Conservation (phyloP, 352 stramenopile species). For the Globisporangium polare region DNA sequence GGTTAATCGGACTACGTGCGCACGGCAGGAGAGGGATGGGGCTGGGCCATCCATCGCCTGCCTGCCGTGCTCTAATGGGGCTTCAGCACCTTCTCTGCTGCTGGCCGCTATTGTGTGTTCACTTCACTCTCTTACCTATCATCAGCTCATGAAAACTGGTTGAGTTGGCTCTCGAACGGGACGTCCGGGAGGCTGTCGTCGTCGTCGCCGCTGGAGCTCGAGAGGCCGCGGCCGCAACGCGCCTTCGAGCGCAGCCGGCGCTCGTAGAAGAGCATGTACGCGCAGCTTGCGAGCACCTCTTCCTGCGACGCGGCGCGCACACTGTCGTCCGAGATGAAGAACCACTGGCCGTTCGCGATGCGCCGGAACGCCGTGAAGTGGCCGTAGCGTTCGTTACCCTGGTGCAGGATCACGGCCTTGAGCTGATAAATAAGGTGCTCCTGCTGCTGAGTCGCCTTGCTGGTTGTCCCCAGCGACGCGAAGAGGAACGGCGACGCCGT, state of each 20-base stretch:
- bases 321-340: conserved; percentile 82
- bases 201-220: conserved; percentile 27
- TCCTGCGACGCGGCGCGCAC: conserved; percentile 51
- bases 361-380: conserved; percentile 86
- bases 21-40: too few species aligned
- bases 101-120: neutral
- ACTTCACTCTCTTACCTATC: neutral
- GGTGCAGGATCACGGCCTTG: conserved; percentile 78
- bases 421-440: conserved; percentile 67
- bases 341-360: conserved; percentile 61
- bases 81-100: too few species aligned
- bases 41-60: too few species aligned
- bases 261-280: conserved; percentile 91
- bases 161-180: conserved; percentile 38
- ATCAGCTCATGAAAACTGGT: neutral
- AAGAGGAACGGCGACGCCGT: conserved; percentile 12
- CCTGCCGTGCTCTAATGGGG: too few species aligned
- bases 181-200: conserved; percentile 48
- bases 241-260: conserved; percentile 53
- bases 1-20: too few species aligned
- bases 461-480: neutral
- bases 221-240: conserved; percentile 14
- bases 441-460: conserved; percentile 6
- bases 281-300: conserved; percentile 72
- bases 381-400: conserved; percentile 80